A percentile compares a stretch with the other conserved stretches of the same genome.
phyloP scores from a whole-genome alignment of 2,329 filamentous ascomycete species.

The Ramichloridium luteum region DNA sequence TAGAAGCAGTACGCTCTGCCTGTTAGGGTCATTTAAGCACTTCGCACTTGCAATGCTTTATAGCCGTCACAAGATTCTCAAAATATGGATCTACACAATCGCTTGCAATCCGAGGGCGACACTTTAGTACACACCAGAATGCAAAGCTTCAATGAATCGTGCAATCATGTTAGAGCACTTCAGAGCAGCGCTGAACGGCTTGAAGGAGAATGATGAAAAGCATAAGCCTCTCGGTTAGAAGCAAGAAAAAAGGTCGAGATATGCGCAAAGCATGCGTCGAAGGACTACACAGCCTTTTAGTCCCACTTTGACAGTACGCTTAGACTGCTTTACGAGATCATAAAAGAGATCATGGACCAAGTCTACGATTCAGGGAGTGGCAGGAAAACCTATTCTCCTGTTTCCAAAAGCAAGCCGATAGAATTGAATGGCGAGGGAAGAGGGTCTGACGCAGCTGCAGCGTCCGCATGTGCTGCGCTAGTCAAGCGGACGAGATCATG shows the following conservation, averaged over 20 bases:
- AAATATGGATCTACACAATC: no score
- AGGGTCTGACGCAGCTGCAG: conserved; percentile 12
- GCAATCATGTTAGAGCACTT: conserved; percentile 59
- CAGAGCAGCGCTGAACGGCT: conserved; percentile 41
- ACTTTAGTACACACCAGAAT: no score
- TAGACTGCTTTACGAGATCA: conserved; percentile 48
- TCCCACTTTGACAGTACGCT: conserved; percentile 69
- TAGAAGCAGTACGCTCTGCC: no score
- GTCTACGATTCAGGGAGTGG: conserved; percentile 45
- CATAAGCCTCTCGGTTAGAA: conserved; percentile 39
- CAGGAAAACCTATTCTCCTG: conserved; percentile 21
- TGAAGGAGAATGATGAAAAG: conserved; percentile 32
- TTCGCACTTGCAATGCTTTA: no score
- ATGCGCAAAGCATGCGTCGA: conserved; percentile 62
- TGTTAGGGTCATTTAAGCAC: no score
- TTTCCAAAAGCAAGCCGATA: conserved; percentile 20
- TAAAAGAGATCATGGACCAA: conserved; percentile 45
- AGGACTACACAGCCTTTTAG: conserved; percentile 62
- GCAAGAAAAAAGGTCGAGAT: conserved; percentile 58
- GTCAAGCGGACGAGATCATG: conserved; percentile 29
- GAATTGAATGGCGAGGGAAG: conserved; percentile 16
- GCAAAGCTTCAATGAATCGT: no score
- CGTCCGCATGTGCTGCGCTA: conserved; percentile 29
- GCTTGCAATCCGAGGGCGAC: no score
- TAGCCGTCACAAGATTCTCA: no score